A percentile compares a stretch with the other conserved stretches of the same genome.
phyloP scores from a whole-genome alignment of 2,329 filamentous ascomycete genomes.

The Talaromyces sp. region DNA sequence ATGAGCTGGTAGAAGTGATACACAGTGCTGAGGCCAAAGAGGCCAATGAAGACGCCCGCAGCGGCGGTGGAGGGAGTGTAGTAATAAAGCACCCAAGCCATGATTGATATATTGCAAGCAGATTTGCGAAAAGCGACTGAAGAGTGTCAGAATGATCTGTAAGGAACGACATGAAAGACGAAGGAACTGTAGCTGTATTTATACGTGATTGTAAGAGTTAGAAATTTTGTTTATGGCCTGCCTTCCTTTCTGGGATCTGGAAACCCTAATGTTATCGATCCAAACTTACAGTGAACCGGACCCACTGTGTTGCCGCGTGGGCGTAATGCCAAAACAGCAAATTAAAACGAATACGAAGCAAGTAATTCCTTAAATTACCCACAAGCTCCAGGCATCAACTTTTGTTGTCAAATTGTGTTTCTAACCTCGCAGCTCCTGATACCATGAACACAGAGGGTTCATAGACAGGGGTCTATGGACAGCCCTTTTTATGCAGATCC shows the following conservation, averaged over 20 bases:
- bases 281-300: neutral
- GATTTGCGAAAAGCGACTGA: neutral
- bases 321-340: neutral
- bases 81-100: slow-evolving; percentile 28
- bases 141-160: neutral
- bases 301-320: neutral
- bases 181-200: neutral
- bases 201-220: neutral
- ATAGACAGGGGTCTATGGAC: too few relatives aligned
- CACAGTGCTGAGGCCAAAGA: slow-evolving; percentile 47
- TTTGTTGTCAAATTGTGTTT: neutral
- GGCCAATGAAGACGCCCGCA: slow-evolving; percentile 46
- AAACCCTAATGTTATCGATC: neutral
- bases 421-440: neutral
- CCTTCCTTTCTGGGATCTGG: neutral
- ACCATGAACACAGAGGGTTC: too few relatives aligned
- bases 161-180: neutral
- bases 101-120: neutral
- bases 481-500: neutral
- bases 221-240: neutral
- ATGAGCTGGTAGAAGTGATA: slow-evolving; percentile 45
- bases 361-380: neutral
- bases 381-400: neutral
- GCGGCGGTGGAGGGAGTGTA: slow-evolving; percentile 49
- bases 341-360: neutral